These are phyloP conservation scores for Byssochlamys sp. DNA, from an alignment of 2,329 filamentous ascomycete species.

Conservation along the genomic window DNA sequence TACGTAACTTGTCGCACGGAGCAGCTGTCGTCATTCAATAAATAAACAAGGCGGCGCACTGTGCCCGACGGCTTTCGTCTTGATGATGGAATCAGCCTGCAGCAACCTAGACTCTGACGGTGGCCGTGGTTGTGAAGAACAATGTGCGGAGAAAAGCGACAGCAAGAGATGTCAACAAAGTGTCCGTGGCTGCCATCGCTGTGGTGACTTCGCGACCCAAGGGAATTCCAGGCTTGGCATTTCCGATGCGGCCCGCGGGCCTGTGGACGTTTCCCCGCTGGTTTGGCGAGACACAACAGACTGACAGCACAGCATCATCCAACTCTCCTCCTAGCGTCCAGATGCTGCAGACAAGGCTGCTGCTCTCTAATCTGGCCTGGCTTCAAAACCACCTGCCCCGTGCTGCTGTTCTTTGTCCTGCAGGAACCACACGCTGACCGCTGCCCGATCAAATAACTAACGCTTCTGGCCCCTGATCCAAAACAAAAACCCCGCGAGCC, in stretches of 20 bases:
- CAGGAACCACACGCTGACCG: neutral
- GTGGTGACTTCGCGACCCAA: conserved; percentile 15
- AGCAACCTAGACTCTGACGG: neutral
- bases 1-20: neutral
- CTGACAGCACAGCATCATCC: neutral
- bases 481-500: neutral
- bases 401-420: neutral
- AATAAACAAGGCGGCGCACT: neutral
- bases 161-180: conserved; percentile 11
- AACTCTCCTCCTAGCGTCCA: neutral
- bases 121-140: neutral
- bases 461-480: neutral
- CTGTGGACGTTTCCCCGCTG: neutral
- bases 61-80: neutral
- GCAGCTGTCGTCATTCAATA: neutral
- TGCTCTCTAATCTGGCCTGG: neutral
- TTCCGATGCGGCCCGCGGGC: neutral
- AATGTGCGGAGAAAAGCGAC: conserved; percentile 1
- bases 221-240: conserved; percentile 1
- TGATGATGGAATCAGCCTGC: neutral
- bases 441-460: neutral
- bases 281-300: neutral
- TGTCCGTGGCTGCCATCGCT: conserved; percentile 8
- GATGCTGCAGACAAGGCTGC: neutral
- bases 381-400: neutral